Evolutionary conservation across 345 rosid genomes (phyloP).

Genomic region (Eucalyptus polybractea): DNA sequence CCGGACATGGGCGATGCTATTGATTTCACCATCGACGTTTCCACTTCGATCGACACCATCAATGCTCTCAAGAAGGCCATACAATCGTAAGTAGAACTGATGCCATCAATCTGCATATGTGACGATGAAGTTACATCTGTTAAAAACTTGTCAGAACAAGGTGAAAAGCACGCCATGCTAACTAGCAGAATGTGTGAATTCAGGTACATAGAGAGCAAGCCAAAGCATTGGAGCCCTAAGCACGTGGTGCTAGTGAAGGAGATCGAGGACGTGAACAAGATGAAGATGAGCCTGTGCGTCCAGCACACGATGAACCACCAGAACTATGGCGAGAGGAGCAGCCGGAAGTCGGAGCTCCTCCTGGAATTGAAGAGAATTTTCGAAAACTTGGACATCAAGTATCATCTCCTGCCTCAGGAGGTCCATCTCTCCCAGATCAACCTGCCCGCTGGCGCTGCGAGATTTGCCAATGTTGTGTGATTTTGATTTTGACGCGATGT

Average conservation of each 20-base stretch:
- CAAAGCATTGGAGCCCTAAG: slow-evolving; percentile 42
- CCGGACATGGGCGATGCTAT: slow-evolving; percentile 43
- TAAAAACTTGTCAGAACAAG: not conserved
- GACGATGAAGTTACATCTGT: not conserved
- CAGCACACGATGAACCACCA: slow-evolving; percentile 58
- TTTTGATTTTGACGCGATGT: not conserved
- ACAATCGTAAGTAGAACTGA: slow-evolving; percentile 10
- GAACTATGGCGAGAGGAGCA: slow-evolving; percentile 36
- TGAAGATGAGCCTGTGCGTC: slow-evolving; percentile 26
- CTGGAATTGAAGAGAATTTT: slow-evolving; percentile 40
- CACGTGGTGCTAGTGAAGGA: slow-evolving; percentile 28
- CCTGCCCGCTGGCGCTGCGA: not conserved
- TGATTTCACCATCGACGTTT: slow-evolving; percentile 31
- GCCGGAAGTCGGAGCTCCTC: slow-evolving; percentile 29
- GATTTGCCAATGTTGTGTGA: not conserved
- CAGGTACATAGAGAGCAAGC: slow-evolving; percentile 54
- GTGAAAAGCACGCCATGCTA: not conserved
- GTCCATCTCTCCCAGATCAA: slow-evolving; percentile 24
- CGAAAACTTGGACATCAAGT: slow-evolving; percentile 35
- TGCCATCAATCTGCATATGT: not conserved
- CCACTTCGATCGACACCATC: slow-evolving; percentile 29
- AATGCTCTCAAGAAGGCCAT: slow-evolving; percentile 46
- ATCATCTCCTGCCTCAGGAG: slow-evolving; percentile 42
- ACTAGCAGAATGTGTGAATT: not conserved
- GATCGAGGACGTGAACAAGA: slow-evolving; percentile 38